phyloP scores from a whole-genome alignment of 2,329 filamentous ascomycete genomes.

The Beauveria medogensis region DNA sequence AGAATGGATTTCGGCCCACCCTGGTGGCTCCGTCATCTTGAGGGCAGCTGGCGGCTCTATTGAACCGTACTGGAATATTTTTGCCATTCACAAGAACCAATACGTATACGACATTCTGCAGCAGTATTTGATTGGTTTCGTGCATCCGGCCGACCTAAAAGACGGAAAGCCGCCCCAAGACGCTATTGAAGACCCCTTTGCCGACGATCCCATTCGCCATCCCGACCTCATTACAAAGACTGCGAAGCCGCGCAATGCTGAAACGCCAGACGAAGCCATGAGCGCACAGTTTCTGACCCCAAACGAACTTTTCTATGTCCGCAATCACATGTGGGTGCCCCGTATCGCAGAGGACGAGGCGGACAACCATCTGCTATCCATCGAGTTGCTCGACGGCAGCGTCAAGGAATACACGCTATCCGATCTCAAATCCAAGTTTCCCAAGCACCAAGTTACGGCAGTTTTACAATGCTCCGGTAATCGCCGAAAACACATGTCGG shows the following conservation, averaged over 20 bases:
- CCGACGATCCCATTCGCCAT: slow-evolving; percentile 45
- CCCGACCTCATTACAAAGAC: slow-evolving; percentile 42
- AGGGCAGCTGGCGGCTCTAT: slow-evolving; percentile 56
- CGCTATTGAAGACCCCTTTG: slow-evolving; percentile 53
- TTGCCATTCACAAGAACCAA: slow-evolving; percentile 57
- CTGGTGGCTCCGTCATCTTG: slow-evolving; percentile 60
- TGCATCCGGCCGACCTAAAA: slow-evolving; percentile 51
- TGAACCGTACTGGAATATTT: slow-evolving; percentile 64
- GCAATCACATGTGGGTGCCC: slow-evolving; percentile 59
- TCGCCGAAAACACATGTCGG: slow-evolving; percentile 51
- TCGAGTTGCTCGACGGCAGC: slow-evolving; percentile 49
- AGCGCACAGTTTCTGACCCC: slow-evolving; percentile 44
- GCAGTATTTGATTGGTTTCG: slow-evolving; percentile 55
- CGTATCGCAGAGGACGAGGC: slow-evolving; percentile 30
- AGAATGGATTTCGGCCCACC: slow-evolving; percentile 57
- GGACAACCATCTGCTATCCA: slow-evolving; percentile 36
- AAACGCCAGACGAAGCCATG: slow-evolving; percentile 45
- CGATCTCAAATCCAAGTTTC: slow-evolving; percentile 46
- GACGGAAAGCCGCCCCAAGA: slow-evolving; percentile 46
- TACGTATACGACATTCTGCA: slow-evolving; percentile 58
- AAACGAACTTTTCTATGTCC: slow-evolving; percentile 49
- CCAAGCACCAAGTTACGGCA: slow-evolving; percentile 42
- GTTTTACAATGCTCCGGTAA: slow-evolving; percentile 55
- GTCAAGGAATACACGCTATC: slow-evolving; percentile 43
- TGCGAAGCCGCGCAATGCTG: slow-evolving; percentile 51